Evolutionary conservation across 2,329 filamentous ascomycete genomes (phyloP).

Genomic region (Fusarium liriodendri): DNA sequence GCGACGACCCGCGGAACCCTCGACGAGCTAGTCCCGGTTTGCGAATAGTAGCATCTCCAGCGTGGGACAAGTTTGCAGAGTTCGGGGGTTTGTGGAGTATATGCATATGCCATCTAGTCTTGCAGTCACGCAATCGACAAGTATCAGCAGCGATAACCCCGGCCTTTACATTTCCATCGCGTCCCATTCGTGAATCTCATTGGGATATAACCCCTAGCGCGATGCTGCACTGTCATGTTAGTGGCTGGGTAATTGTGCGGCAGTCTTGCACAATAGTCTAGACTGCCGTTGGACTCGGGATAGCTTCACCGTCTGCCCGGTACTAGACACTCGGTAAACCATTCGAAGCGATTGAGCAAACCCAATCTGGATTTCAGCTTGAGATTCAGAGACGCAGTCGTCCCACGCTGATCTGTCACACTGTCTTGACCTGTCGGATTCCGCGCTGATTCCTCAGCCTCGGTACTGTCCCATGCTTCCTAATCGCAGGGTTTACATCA

Average conservation of each 20-base stretch:
- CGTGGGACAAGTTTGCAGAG: background rate
- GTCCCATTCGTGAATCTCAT: background rate
- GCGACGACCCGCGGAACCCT: conserved; percentile 18
- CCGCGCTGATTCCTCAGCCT: background rate
- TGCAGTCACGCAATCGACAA: conserved; percentile 23
- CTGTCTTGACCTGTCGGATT: background rate
- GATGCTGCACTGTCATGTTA: background rate
- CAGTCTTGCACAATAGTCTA: conserved; percentile 1
- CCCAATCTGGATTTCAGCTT: background rate
- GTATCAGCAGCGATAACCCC: background rate
- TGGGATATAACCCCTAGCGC: background rate
- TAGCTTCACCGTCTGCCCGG: background rate
- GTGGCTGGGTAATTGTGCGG: background rate
- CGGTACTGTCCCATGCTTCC: background rate
- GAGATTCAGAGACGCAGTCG: background rate
- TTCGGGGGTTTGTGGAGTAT: conserved; percentile 2
- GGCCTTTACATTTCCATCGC: background rate
- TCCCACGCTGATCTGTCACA: too few relatives aligned
- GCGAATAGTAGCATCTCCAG: too few relatives aligned
- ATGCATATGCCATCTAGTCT: conserved; percentile 22
- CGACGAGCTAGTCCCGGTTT: background rate
- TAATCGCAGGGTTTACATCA: conserved; percentile 14
- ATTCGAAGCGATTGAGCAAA: background rate
- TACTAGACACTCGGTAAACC: background rate
- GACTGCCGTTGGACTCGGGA: background rate